Base-by-base conservation (phyloP, 192 early-diverging fungal species). In the Gryganskiella cystojenkinii region DNA sequence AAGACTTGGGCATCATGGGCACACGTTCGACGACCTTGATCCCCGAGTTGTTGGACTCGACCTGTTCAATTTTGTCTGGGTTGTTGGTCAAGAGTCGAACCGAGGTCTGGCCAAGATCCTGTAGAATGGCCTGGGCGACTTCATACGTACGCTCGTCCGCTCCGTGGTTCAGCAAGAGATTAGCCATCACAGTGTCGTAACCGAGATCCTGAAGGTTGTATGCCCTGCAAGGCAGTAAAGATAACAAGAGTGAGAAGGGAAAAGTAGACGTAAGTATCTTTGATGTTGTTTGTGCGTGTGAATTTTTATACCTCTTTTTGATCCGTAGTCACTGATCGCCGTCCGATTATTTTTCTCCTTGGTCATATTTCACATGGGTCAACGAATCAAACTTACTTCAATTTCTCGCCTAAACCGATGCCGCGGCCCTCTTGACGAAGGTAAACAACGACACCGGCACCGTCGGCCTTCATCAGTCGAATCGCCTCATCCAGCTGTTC, bases 191-290 rank as follows among this genome's bases (percentile, higher is more conserved):
- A 0, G 97, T 99, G 76, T 99, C 96, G 67, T 95, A 92, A 11
- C 97, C 97, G 61, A 93, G 83, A 71, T 99, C 97, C 69, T 97
- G 96, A 40, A 99, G 82, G 71, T 99, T 99, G 74, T 99, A 99
- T 7, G 97, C 97, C 76, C 94, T 93, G 68, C 8, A 43, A 44
- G 11, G 43, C 27, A 37, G n/a, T 45, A 6, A 27, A 9, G 28
- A 46, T n/a, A 56, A 10, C 9, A 44, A 28, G 20, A 58, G 35
- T 30, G 35, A 50, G 28, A 11, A 33, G 31, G 5, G 13, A 40
- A 40, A 40, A 13, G 37, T 5, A 13, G 37, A 13, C 5, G 13
- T 40, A 40, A 40, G 37, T 40, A 40, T 40, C 37, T 13, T 9
- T 25, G 22, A 24, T 37, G 13, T 30, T 50, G 49, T n/a, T n/a